Conservation (phyloP, 352 stramenopile genomes). For the Albugo laibachii region DNA sequence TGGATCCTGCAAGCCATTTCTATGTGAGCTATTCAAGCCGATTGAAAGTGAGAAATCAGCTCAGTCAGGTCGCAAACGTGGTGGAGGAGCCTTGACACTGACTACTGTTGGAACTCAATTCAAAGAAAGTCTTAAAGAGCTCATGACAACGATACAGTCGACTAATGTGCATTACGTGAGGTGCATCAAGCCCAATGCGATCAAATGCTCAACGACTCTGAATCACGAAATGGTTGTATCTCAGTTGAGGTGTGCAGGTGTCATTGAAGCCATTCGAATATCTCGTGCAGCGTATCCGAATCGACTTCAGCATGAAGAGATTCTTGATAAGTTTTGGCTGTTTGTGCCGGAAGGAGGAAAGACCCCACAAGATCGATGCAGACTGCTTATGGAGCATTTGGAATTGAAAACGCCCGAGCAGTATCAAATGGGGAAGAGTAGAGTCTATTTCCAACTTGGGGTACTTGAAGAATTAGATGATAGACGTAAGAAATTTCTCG, state of each 20-base stretch:
- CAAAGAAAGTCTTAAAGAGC: slow-evolving; percentile 79
- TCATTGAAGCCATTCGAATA: slow-evolving; percentile 98
- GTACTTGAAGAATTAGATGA: slow-evolving; percentile 75
- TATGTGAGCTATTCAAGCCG: slow-evolving; percentile 33
- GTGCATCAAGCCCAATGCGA: slow-evolving; percentile 98
- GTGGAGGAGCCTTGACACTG: slow-evolving; percentile 29
- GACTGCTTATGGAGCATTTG: slow-evolving; percentile 64
- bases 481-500: slow-evolving; percentile 65
- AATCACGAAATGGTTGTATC: slow-evolving; percentile 88
- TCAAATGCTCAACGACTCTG: slow-evolving; percentile 83
- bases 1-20: slow-evolving; percentile 42
- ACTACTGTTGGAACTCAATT: slow-evolving; percentile 82
- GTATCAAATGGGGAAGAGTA: slow-evolving; percentile 72
- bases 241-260: slow-evolving; percentile 93
- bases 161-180: slow-evolving; percentile 96
- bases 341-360: slow-evolving; percentile 47
- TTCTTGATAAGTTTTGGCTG: slow-evolving; percentile 66
- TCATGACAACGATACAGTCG: slow-evolving; percentile 90
- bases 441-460: slow-evolving; percentile 75
- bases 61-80: slow-evolving; percentile 25
- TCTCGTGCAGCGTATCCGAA: slow-evolving; percentile 96
- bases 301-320: slow-evolving; percentile 80
- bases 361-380: slow-evolving; percentile 36
- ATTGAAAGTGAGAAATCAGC: slow-evolving; percentile 20
- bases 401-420: slow-evolving; percentile 46